Evolutionary conservation across 1,139 yeast species (phyloP).

Genomic region (Protomyces macrosporus): DNA sequence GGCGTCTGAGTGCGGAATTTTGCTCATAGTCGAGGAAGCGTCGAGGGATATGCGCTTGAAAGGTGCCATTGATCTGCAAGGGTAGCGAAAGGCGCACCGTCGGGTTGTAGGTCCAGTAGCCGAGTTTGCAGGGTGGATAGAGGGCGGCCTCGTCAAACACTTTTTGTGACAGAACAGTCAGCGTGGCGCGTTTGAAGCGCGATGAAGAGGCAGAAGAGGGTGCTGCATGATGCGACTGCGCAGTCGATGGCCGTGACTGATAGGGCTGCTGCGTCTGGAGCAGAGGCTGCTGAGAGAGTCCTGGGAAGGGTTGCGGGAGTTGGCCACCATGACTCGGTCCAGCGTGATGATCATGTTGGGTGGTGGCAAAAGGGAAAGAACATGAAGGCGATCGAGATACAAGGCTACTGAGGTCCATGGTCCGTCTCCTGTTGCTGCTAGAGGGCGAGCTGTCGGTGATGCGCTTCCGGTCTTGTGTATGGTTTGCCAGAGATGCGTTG

Average conservation of each 20-base stretch:
- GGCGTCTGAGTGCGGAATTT: constrained; percentile 30
- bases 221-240: background rate
- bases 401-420: background rate
- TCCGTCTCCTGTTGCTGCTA: background rate
- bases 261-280: no score
- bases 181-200: background rate
- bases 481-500: no score
- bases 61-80: background rate
- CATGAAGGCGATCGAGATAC: background rate
- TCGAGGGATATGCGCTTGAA: constrained; percentile 7
- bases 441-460: no score
- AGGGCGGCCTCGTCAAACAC: constrained; percentile 14
- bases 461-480: no score
- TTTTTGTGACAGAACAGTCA: constrained; percentile 11
- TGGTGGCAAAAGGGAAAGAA: background rate
- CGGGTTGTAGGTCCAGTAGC: constrained; percentile 19
- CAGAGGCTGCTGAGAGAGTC: background rate
- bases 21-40: constrained; percentile 7
- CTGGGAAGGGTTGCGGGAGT: background rate
- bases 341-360: no score
- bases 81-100: constrained; percentile 1
- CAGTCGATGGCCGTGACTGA: no score
- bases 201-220: background rate
- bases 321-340: no score
- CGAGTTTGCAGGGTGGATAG: constrained; percentile 3